phyloP scores from a whole-genome alignment of 2,329 filamentous ascomycete genomes.

The Didymella lethalis region DNA sequence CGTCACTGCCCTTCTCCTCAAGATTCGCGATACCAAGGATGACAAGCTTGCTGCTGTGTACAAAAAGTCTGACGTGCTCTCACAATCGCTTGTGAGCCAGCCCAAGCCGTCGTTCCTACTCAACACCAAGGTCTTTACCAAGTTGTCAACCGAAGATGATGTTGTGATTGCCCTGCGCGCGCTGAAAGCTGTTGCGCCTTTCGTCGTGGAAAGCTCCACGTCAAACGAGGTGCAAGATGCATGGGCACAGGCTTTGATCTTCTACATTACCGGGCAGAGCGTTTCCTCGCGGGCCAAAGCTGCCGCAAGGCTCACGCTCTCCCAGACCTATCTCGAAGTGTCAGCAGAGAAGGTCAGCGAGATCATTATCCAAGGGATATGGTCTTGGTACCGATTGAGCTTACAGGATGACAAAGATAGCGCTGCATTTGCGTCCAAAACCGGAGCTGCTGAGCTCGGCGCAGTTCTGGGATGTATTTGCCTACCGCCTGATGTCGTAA shows the following conservation, averaged over 20 bases:
- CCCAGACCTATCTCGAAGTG: constrained; percentile 66
- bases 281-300: constrained; percentile 70
- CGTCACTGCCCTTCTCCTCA: constrained; percentile 68
- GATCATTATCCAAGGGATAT: constrained; percentile 76
- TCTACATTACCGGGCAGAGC: constrained; percentile 70
- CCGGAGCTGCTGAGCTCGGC: constrained; percentile 70
- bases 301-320: constrained; percentile 68
- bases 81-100: constrained; percentile 72
- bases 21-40: constrained; percentile 62
- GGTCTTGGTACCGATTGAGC: constrained; percentile 77
- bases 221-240: constrained; percentile 62
- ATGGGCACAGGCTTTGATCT: constrained; percentile 90
- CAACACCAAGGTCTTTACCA: constrained; percentile 84
- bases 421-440: constrained; percentile 70
- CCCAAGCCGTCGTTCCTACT: constrained; percentile 88
- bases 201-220: constrained; percentile 60
- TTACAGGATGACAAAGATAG: constrained; percentile 80
- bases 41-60: constrained; percentile 65
- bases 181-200: constrained; percentile 67
- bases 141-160: constrained; percentile 77
- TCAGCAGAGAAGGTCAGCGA: constrained; percentile 66
- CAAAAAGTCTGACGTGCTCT: constrained; percentile 69
- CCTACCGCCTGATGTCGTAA: constrained; percentile 61
- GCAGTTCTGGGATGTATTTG: constrained; percentile 69
- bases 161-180: constrained; percentile 78